Evolutionary conservation across 129 eudicot genomes (phyloP).

Genomic region (Chrysanthemum lavandulifolium): DNA sequence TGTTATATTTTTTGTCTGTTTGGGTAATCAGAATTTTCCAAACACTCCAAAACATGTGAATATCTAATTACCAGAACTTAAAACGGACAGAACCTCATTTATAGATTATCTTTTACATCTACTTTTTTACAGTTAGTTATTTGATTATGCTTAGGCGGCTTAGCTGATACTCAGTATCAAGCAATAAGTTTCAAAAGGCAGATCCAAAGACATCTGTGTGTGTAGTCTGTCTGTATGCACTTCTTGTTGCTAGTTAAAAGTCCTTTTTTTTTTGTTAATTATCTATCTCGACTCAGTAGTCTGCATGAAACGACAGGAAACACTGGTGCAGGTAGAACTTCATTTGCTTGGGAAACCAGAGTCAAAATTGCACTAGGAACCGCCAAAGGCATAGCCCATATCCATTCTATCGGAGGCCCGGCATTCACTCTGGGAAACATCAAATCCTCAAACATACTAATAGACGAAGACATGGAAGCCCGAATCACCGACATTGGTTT

Average conservation of each 20-base stretch:
- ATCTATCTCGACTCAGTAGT: too few relatives aligned
- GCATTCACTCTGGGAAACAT: constrained; percentile 62
- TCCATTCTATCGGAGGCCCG: constrained; percentile 61
- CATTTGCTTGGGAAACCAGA: constrained; percentile 66
- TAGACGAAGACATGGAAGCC: constrained; percentile 56
- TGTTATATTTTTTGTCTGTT: too few relatives aligned
- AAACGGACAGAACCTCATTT: too few relatives aligned
- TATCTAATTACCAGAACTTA: too few relatives aligned
- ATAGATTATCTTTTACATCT: too few relatives aligned
- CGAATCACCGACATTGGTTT: constrained; percentile 61
- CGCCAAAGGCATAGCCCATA: constrained; percentile 70
- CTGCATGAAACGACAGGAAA: constrained; percentile 34
- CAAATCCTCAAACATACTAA: constrained; percentile 70
- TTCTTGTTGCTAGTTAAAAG: background rate
- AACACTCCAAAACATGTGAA: too few relatives aligned
- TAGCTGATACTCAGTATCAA: too few relatives aligned
- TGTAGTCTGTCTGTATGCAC: background rate
- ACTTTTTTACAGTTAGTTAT: too few relatives aligned
- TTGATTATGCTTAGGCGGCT: too few relatives aligned
- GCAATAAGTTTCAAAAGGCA: too few relatives aligned
- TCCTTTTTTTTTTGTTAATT: background rate
- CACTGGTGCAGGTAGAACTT: constrained; percentile 39
- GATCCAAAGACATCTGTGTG: background rate
- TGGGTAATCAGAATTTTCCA: too few relatives aligned
- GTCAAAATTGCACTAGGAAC: constrained; percentile 65